These are phyloP conservation scores for Condylostoma magnum DNA, from an alignment of 169 alveolate species.

Conservation along the genomic window DNA sequence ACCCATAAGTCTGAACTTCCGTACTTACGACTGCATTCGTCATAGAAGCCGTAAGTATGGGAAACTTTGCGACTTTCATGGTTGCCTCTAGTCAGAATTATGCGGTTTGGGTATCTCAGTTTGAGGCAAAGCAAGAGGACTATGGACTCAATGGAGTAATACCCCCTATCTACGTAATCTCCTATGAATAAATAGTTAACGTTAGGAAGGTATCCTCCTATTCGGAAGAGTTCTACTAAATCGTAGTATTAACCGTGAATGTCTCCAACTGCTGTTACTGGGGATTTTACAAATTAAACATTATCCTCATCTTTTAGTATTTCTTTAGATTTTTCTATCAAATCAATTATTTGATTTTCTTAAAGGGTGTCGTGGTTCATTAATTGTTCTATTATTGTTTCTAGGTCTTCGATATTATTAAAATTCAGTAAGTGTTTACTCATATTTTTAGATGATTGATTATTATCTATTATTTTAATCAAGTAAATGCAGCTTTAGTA, in stretches of 20 bases:
- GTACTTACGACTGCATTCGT: slow-evolving; percentile 96
- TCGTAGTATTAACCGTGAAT: slow-evolving; percentile 98
- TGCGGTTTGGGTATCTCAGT: slow-evolving; percentile 80
- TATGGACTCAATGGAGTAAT: slow-evolving; percentile 93
- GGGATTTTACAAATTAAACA: slow-evolving; percentile 85
- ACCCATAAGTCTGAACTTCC: slow-evolving; percentile 96
- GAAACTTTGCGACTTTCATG: slow-evolving; percentile 96
- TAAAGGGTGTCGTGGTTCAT: slow-evolving; percentile 63
- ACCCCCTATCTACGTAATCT: slow-evolving; percentile 99
- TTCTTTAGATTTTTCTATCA: slow-evolving; percentile 68
- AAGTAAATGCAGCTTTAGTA: no score
- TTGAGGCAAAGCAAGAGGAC: slow-evolving; percentile 90
- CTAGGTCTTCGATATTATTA: slow-evolving; percentile 36
- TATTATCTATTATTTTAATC: no score
- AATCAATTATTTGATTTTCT: slow-evolving; percentile 52
- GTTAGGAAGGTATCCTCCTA: slow-evolving; percentile 89
- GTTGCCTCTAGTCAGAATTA: slow-evolving; percentile 95
- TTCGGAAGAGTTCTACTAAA: slow-evolving; percentile 90
- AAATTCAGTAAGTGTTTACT: neutral
- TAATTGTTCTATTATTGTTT: slow-evolving; percentile 49
- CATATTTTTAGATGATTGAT: no score
- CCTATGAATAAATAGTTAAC: slow-evolving; percentile 96
- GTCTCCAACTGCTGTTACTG: slow-evolving; percentile 96
- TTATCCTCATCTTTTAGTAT: slow-evolving; percentile 80
- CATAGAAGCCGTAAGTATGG: slow-evolving; percentile 96